Evolutionary conservation across 2,329 filamentous ascomycete genomes (phyloP).

Genomic region (Aotearoamyces nothofagi): DNA sequence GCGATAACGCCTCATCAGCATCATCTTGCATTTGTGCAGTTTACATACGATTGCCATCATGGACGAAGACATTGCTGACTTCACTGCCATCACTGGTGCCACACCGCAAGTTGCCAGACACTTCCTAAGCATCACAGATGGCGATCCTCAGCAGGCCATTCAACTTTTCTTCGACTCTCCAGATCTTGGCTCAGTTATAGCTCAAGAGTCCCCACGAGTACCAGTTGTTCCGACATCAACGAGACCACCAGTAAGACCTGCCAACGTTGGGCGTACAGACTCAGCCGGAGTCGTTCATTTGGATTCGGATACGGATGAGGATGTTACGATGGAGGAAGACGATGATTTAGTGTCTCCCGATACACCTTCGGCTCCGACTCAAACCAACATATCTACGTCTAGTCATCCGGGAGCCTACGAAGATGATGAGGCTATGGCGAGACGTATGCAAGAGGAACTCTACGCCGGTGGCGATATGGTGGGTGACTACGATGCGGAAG

Average conservation of each 20-base stretch:
- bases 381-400: constrained; percentile 24
- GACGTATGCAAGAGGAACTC: constrained; percentile 81
- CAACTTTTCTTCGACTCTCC: constrained; percentile 83
- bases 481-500: constrained; percentile 33
- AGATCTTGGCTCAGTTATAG: constrained; percentile 35
- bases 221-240: constrained; percentile 16
- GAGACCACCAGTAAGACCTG: constrained; percentile 10
- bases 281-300: constrained; percentile 53
- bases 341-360: constrained; percentile 15
- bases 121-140: constrained; percentile 74
- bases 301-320: constrained; percentile 58
- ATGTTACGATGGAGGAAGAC: constrained; percentile 29
- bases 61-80: constrained; percentile 63
- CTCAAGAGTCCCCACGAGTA: constrained; percentile 8
- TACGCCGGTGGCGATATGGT: constrained; percentile 42
- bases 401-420: constrained; percentile 46
- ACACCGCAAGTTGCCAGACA: constrained; percentile 59
- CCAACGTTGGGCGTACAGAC: constrained; percentile 30
- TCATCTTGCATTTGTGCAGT: too few species aligned
- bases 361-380: constrained; percentile 7
- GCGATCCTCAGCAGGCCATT: constrained; percentile 72
- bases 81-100: constrained; percentile 68
- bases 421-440: constrained; percentile 86
- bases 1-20: too few species aligned
- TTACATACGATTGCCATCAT: too few species aligned